A percentile compares a stretch with the other conserved stretches of the same genome.
phyloP scores from a whole-genome alignment of 495 filamentous ascomycete species.

The Aspergillus affinis region DNA sequence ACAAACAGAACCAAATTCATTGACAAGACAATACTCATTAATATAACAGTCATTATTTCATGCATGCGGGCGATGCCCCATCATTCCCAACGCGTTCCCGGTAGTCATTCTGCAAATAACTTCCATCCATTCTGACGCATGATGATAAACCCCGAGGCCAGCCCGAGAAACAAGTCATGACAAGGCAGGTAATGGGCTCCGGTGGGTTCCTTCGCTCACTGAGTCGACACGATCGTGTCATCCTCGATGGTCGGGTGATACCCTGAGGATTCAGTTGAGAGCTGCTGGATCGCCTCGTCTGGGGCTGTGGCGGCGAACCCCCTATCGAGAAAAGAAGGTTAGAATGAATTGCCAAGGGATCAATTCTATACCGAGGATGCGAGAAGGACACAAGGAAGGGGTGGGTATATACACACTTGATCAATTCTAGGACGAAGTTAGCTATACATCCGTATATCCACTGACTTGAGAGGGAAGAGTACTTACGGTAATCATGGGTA shows the following conservation, averaged over 20 bases:
- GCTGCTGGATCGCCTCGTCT: conserved; percentile 62
- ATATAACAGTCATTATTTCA: neutral
- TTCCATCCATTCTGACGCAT: neutral
- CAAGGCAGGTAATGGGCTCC: neutral
- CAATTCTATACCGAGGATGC: neutral
- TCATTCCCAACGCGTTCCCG: neutral
- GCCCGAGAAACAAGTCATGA: neutral
- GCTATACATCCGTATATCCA: neutral
- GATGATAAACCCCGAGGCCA: neutral
- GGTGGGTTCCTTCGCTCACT: conserved; percentile 17
- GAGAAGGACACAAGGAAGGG: neutral
- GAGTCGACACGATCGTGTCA: conserved; percentile 59
- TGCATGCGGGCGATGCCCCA: neutral
- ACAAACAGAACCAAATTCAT: neutral
- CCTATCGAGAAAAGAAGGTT: conserved; percentile 39
- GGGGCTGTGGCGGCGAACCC: conserved; percentile 76
- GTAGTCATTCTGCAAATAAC: neutral
- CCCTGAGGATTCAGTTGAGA: conserved; percentile 63
- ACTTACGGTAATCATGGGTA: conserved; percentile 57
- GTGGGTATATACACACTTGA: conserved; percentile 40
- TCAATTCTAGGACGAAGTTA: conserved; percentile 39
- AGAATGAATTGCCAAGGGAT: conserved; percentile 11
- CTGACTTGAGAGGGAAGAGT: neutral
- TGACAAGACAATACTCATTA: neutral
- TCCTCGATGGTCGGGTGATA: conserved; percentile 74